Evolutionary conservation across 1,284 basidiomycete genomes (phyloP).

Genomic region (Marasmius tenuissimus): DNA sequence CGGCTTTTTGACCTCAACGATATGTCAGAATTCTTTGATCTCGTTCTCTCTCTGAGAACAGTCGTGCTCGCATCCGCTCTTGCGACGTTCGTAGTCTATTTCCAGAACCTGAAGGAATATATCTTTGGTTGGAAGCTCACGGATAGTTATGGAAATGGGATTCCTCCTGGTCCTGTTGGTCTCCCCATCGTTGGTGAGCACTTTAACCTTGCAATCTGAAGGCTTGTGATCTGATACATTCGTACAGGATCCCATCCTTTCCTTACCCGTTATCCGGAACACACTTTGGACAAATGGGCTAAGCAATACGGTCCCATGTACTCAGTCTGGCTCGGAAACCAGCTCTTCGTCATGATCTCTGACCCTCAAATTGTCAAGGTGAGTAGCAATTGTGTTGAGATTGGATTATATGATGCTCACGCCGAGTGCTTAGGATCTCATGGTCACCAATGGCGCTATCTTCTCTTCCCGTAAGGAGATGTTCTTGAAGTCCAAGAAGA

Average conservation of each 20-base stretch:
- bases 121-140: neutral
- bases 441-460: too few relatives aligned
- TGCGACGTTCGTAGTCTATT: neutral
- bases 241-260: conserved; percentile 19
- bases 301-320: conserved; percentile 34
- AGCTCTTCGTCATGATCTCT: conserved; percentile 42
- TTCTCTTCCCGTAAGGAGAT: too few relatives aligned
- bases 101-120: neutral
- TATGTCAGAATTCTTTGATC: neutral
- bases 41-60: neutral
- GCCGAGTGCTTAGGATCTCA: conserved; percentile 22
- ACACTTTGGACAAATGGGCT: conserved; percentile 35
- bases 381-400: neutral
- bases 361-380: conserved; percentile 32
- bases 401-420: neutral
- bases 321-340: conserved; percentile 4
- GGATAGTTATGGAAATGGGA: neutral
- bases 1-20: too few relatives aligned
- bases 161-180: neutral
- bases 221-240: neutral
- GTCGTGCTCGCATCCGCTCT: neutral
- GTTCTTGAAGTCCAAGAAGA: too few relatives aligned
- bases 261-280: conserved; percentile 36
- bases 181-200: neutral
- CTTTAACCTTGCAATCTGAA: neutral